Base-by-base conservation (phyloP, 176 grass and related monocot species). In the Phoenix roebelenii region DNA sequence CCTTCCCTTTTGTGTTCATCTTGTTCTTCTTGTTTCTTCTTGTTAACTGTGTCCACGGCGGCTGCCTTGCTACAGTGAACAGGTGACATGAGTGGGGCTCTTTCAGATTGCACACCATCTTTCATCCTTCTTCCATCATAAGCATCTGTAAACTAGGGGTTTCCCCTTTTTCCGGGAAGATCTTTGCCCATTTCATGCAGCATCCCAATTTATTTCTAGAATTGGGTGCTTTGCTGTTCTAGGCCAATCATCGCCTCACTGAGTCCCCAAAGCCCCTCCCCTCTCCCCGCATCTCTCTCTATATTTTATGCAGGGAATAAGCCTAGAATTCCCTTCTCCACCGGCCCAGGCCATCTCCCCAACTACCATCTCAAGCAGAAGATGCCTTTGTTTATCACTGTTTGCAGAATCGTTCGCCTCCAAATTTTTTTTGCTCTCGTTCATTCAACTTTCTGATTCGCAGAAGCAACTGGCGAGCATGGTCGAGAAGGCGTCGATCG, bases 401-500 rank as follows among this genome's bases (percentile, higher is more conserved):
- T 12, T 39, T 0, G 35, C 7, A 12, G 35, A 12, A 39, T 5
- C 2, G 7, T 12, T 39, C 35, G 12, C 2, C 35, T 39, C 35
- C 7, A 12, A 6, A 6, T 39, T 10, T 12, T 7, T 39, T 39
- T 39, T 12, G 10, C 35, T 39, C 35, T 39, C 52, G 10, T 67
- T 24, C 3, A 4, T 70, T 68, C 5, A 22, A 16, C 9, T 12
- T 39, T 39, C 12, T 39, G 35, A 39, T 39, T 39, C 7, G 83
- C 87, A 97, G 92, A 97, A 97, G 72, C 92, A 97, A 69, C 73
- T 97, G 55, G 87, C 81, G 15, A 78, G 76, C n/a, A 88, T 91
- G 78, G 87, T 97, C 51, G 92, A 97, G 83, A 97, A 97, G 68
- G 92, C 92, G 23, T 91, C 92, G 57, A 97, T 97, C 76, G 92